Conservation (phyloP, 805 yeast genomes). For the Metschnikowia gruessii region DNA sequence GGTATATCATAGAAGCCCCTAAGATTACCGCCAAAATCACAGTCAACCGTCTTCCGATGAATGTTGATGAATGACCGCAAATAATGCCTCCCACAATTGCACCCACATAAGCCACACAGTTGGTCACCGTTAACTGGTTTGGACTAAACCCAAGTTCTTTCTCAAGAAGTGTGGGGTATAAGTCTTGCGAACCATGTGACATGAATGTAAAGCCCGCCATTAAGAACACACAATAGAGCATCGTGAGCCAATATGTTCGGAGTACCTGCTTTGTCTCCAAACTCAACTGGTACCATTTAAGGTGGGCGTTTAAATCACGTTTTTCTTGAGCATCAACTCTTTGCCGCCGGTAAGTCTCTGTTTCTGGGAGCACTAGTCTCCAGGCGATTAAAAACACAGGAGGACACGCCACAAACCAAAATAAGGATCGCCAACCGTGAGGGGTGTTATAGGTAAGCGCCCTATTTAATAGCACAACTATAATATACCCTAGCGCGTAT, state of each 20-base stretch:
- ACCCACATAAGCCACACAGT: slow-evolving; percentile 39
- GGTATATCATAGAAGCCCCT: slow-evolving; percentile 41
- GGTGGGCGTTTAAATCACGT: slow-evolving; percentile 9
- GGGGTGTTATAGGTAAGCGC: slow-evolving; percentile 48
- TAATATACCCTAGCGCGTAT: slow-evolving; percentile 64
- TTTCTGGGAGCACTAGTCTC: slow-evolving; percentile 58
- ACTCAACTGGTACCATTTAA: slow-evolving; percentile 14
- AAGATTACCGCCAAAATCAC: slow-evolving; percentile 31
- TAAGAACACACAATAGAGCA: slow-evolving; percentile 52
- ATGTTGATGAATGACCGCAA: slow-evolving; percentile 45
- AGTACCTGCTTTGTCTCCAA: slow-evolving; percentile 24
- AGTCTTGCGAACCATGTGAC: slow-evolving; percentile 46
- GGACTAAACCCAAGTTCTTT: slow-evolving; percentile 31
- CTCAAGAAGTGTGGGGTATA: slow-evolving; percentile 39
- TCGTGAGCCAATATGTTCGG: slow-evolving; percentile 57
- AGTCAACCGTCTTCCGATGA: slow-evolving; percentile 37
- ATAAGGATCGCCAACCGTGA: slow-evolving; percentile 62
- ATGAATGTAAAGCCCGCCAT: slow-evolving; percentile 42
- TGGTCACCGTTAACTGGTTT: slow-evolving; percentile 38
- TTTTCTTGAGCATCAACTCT: slow-evolving; percentile 14
- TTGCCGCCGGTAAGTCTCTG: slow-evolving; percentile 45
- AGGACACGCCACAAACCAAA: slow-evolving; percentile 70
- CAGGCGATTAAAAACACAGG: slow-evolving; percentile 57
- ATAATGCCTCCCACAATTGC: slow-evolving; percentile 40
- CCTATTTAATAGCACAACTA: slow-evolving; percentile 63